Conservation (phyloP, 345 rosid genomes). For the Sapria himalayana region DNA sequence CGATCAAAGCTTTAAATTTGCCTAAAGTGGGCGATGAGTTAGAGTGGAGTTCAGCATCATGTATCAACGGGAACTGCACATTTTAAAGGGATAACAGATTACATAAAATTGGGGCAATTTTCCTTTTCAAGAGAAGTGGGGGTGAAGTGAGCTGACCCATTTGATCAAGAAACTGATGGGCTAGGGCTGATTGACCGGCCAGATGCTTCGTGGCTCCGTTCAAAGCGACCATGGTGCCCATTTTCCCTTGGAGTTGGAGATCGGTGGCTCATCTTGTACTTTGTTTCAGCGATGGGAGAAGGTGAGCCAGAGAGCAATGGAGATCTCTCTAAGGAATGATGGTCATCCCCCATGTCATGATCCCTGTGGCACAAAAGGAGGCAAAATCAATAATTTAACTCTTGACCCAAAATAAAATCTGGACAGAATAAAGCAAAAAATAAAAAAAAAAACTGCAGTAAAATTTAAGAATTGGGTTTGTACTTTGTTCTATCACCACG, state of each 20-base stretch:
- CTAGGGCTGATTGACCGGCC: constrained; percentile 27
- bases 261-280: constrained; percentile 16
- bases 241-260: constrained; percentile 32
- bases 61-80: too few species aligned
- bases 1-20: too few species aligned
- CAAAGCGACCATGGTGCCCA: constrained; percentile 16
- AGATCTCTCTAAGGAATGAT: constrained; percentile 27
- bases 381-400: constrained; percentile 4
- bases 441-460: not conserved
- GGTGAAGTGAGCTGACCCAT: too few species aligned
- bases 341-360: constrained; percentile 18
- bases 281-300: constrained; percentile 28
- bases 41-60: too few species aligned
- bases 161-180: too few species aligned
- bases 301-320: constrained; percentile 37
- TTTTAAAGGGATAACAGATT: too few species aligned
- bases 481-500: constrained; percentile 4
- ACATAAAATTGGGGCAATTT: too few species aligned
- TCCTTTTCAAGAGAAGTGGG: too few species aligned
- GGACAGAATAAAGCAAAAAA: not conserved
- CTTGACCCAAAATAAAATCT: not conserved
- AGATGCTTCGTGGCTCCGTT: constrained; percentile 21
- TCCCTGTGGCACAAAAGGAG: constrained; percentile 21
- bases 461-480: constrained; percentile 3
- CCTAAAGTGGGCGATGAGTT: too few species aligned